Base-by-base conservation (phyloP, 2,329 filamentous ascomycete species). In the Amesomyces nigricolor region DNA sequence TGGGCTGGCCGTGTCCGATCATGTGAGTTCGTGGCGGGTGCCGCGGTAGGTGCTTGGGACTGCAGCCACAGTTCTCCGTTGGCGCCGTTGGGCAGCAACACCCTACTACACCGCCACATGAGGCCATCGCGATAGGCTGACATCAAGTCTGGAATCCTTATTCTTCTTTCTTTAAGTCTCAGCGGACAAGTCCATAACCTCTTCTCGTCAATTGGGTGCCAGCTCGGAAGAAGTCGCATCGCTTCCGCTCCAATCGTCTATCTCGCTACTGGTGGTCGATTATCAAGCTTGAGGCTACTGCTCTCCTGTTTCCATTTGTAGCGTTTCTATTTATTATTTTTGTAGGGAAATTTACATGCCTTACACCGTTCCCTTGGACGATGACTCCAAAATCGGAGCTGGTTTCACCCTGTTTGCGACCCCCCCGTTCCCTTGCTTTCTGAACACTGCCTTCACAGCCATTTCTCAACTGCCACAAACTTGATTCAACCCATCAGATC, bases 31-130 rank as follows among this genome's bases (percentile, higher is more conserved):
- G 43, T 22, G 47, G 42, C 44, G 47, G 42, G 35, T 22, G 37
- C 48, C 39, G 30, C 47, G 52, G 47, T 47, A 51, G 35, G 51
- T 53, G 50, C 26, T 35, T 9, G 47, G 51, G 8, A 47, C 30
- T 39, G 37, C 54, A 19, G 51, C 47, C 54, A 37, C 45, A 38
- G 16, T n/a, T 45, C 32, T 49, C 43, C 38, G 58, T 51, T 59
- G 58, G 58, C 58, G 57, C 58, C 54, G 45, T 59, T 54, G 58
- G 58, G 58, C 58, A 58, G n/a, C 58, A 59, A 59, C 49, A 47
- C 48, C n/a, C 29, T 19, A 40, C 48, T 42, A 45, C 38, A 32
- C 53, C 50, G 19, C 46, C 35, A 13, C 26, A 40, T 19, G 19
- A 47, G 47, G n/a, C 44, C 30, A n/a, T 29, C n/a, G 30, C 51